These are phyloP conservation scores for Lipomyces japonicus DNA, from an alignment of 805 yeast genomes.

Conservation along the genomic window DNA sequence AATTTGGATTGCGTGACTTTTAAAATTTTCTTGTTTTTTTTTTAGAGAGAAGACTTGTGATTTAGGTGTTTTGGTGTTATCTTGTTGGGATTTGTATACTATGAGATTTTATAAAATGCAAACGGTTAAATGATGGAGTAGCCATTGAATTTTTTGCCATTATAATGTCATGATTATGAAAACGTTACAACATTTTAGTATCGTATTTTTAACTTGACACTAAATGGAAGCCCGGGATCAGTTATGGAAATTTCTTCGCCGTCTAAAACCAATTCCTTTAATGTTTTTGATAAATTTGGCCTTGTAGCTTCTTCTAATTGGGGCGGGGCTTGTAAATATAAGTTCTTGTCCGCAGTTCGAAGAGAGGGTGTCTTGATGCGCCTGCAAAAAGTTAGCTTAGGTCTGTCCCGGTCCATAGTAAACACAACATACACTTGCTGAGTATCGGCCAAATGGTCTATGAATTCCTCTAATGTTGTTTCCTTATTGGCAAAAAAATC, in stretches of 20 bases:
- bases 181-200: no score
- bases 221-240: constrained; percentile 51
- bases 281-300: constrained; percentile 41
- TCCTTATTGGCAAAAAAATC: constrained; percentile 24
- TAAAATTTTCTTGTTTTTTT: neutral
- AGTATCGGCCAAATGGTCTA: constrained; percentile 40
- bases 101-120: neutral
- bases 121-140: no score
- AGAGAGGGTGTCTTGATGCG: constrained; percentile 46
- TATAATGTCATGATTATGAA: no score
- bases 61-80: neutral
- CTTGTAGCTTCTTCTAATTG: constrained; percentile 46
- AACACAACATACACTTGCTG: constrained; percentile 33
- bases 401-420: neutral
- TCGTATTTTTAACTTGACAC: constrained; percentile 33
- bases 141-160: no score
- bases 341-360: constrained; percentile 40
- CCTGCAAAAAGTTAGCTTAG: constrained; percentile 3
- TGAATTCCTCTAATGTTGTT: constrained; percentile 43
- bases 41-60: no score
- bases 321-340: constrained; percentile 50
- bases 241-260: constrained; percentile 54
- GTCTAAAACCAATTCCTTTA: constrained; percentile 41
- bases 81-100: neutral
- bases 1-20: constrained; percentile 10